phyloP scores from a whole-genome alignment of 352 stramenopile species.

The Peronosclerospora sorghi region DNA sequence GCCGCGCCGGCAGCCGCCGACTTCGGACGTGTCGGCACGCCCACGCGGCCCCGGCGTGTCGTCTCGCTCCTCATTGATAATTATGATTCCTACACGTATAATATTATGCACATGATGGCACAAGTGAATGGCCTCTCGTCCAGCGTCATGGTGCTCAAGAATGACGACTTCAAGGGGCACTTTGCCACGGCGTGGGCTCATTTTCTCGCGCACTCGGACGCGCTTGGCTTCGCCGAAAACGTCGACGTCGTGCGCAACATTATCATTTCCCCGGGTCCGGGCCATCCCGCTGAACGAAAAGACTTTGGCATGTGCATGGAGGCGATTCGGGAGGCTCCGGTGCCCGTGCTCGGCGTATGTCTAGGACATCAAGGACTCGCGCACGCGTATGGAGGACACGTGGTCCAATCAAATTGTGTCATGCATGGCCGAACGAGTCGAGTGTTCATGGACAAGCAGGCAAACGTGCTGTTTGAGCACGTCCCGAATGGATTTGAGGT shows the following conservation, averaged over 20 bases:
- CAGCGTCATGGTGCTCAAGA: conserved; percentile 84
- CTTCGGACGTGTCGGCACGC: not conserved
- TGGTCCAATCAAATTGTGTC: conserved; percentile 74
- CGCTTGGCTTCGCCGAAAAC: conserved; percentile 8
- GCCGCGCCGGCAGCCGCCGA: not conserved
- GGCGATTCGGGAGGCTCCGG: conserved; percentile 36
- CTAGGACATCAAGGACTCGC: conserved; percentile 95
- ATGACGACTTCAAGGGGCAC: conserved; percentile 81
- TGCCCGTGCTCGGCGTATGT: conserved; percentile 94
- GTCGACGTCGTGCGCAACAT: conserved; percentile 54
- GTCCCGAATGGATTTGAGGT: conserved; percentile 78
- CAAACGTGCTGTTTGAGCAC: conserved; percentile 37
- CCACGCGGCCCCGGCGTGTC: conserved; percentile 25
- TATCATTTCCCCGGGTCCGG: conserved; percentile 86
- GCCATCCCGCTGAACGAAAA: conserved; percentile 50
- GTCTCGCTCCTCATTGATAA: conserved; percentile 92
- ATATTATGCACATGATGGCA: conserved; percentile 91
- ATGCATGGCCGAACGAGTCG: conserved; percentile 91
- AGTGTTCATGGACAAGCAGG: conserved; percentile 27
- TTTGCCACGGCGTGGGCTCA: conserved; percentile 44
- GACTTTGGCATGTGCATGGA: conserved; percentile 87
- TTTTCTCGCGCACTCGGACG: conserved; percentile 34
- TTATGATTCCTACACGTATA: conserved; percentile 98
- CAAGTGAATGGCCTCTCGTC: conserved; percentile 69
- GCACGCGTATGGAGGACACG: conserved; percentile 73